Conservation (phyloP, 352 stramenopile genomes). For the Phytophthora idaei region DNA sequence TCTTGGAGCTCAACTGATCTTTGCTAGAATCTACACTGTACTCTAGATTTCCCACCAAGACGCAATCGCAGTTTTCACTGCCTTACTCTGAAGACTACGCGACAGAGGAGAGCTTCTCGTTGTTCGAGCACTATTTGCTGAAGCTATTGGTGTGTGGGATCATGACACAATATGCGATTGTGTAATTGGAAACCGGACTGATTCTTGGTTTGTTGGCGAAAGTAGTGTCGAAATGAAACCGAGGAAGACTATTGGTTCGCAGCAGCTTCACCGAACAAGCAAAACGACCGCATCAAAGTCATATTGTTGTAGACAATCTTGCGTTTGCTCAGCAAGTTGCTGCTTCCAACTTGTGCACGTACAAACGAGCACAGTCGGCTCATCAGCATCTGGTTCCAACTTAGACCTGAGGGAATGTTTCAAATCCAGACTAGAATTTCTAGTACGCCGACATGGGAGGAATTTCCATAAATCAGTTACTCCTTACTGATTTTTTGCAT, state of each 20-base stretch:
- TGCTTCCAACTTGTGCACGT: not conserved
- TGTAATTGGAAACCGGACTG: slow-evolving; percentile 14
- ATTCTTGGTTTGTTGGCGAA: slow-evolving; percentile 20
- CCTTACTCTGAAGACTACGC: slow-evolving; percentile 5
- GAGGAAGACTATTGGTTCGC: slow-evolving; percentile 2
- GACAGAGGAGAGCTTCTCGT: slow-evolving; percentile 17
- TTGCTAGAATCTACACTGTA: no score
- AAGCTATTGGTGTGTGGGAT: slow-evolving; percentile 17
- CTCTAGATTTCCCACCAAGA: slow-evolving; percentile 12
- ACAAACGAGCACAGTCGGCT: no score
- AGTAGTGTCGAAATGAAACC: slow-evolving; percentile 22
- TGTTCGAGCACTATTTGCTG: slow-evolving; percentile 26
- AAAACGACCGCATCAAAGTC: slow-evolving; percentile 9
- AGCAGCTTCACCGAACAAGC: slow-evolving; percentile 26
- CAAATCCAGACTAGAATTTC: no score
- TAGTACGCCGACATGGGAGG: no score
- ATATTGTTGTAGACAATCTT: slow-evolving; percentile 2
- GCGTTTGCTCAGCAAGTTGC: not conserved
- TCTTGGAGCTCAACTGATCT: not conserved
- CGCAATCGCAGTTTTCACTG: slow-evolving; percentile 16
- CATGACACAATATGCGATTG: slow-evolving; percentile 17
- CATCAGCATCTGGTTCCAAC: not conserved
- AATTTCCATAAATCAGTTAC: no score
- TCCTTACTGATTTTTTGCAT: no score
- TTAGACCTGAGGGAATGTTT: not conserved